phyloP scores from a whole-genome alignment of 176 grass and related monocot genomes.

The Zoysia pacifica region DNA sequence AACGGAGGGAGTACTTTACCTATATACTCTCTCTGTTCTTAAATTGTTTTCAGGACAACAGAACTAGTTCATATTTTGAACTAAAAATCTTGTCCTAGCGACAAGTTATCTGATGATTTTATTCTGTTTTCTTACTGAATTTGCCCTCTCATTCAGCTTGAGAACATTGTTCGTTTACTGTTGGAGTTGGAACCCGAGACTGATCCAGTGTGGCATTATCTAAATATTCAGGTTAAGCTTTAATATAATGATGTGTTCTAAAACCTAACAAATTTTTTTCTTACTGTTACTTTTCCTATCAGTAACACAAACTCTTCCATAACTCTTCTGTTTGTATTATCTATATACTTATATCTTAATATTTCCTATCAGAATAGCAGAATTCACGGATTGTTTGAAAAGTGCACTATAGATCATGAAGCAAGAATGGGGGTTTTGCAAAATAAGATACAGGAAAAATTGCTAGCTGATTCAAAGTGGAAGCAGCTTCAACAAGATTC shows the following conservation, averaged over 20 bases:
- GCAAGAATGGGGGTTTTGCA: constrained; percentile 71
- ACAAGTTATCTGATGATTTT: constrained; percentile 39
- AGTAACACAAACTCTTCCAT: background rate
- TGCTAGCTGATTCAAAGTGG: constrained; percentile 89
- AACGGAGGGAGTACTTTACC: too few relatives aligned
- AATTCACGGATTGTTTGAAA: constrained; percentile 88
- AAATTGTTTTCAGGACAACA: too few relatives aligned
- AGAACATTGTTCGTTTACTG: constrained; percentile 95
- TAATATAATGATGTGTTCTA: constrained; percentile 33
- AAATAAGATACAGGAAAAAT: constrained; percentile 76
- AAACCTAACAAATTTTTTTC: background rate
- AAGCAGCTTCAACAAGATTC: constrained; percentile 90
- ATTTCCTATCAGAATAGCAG: constrained; percentile 88
- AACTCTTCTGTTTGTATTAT: constrained; percentile 22
- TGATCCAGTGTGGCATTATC: constrained; percentile 98
- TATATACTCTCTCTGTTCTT: too few relatives aligned
- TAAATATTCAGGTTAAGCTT: constrained; percentile 91
- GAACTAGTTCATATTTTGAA: too few relatives aligned
- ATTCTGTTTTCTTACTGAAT: constrained; percentile 27
- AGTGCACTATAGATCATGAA: constrained; percentile 88
- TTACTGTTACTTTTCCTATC: constrained; percentile 15
- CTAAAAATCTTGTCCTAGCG: too few relatives aligned
- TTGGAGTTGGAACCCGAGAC: constrained; percentile 98
- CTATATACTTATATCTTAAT: constrained; percentile 38
- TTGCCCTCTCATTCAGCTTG: constrained; percentile 61